Base-by-base conservation (phyloP, 2,329 filamentous ascomycete species). In the Ophiostoma sp. region DNA sequence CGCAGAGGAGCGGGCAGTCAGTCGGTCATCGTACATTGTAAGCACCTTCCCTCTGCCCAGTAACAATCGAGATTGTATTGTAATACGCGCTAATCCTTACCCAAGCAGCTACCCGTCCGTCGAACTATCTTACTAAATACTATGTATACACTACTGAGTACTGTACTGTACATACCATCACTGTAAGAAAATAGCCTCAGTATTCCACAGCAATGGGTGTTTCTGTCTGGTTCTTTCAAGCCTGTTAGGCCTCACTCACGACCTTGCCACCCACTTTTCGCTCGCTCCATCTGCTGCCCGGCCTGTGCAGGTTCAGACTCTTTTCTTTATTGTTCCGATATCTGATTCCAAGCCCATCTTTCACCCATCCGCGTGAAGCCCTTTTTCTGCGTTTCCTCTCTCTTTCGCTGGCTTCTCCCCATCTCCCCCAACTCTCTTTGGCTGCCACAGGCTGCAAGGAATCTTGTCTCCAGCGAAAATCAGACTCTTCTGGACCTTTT, bases 131-230 rank as follows among this genome's bases (percentile, higher is more conserved):
- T 27, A n/a, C 35, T 67, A 48, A 48, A 48, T 44, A n/a, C n/a
- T n/a, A 48, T 48, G n/a, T 17, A 31, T 31, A 31, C 36, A 27
- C 23, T 27, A 62, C 27, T 31, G 31, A 68, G 17, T 65, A 31
- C 13, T 35, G 54, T 60, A 27, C 67, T 54, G 65, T 69, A 66
- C 27, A 31, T 3, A 41, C 39, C 11, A 41, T 13, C 39, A 41
- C 39, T 41, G 27, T 31, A 66, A 65, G 27, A 33, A 68, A 72
- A 72, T 68, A 72, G 68, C 68, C 71, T 72, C 68, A 71, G 68
- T 44, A 67, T 31, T 27, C n/a, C 10, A 23, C 23, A 23, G 52
- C n/a, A 44, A 44, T 44, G 41, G 41, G 15, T 6, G 41, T 48
- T 65, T 69, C 67, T 68, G n/a, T 68, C 60, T 54, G 27, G 7